These are phyloP conservation scores for Astrothelium macrocarpum DNA, from an alignment of 495 filamentous ascomycete species.

Conservation along the genomic window DNA sequence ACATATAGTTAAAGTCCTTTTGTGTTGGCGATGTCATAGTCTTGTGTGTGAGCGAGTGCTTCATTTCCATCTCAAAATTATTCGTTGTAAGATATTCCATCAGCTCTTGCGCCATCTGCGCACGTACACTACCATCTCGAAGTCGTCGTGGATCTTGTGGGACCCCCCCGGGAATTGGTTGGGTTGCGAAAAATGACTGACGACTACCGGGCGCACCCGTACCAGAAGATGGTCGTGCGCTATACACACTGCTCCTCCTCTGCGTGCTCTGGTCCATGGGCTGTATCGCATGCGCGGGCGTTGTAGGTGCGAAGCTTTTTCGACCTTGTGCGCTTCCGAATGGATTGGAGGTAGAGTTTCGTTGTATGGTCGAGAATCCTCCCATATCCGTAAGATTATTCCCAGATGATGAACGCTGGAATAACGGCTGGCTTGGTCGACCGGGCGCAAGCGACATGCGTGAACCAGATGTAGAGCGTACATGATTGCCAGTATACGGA, in stretches of 20 bases:
- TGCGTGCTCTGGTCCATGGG: constrained; percentile 42
- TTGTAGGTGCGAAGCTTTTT: constrained; percentile 60
- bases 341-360: constrained; percentile 62
- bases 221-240: constrained; percentile 50
- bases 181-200: constrained; percentile 87
- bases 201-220: constrained; percentile 50
- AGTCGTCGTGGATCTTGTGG: constrained; percentile 84
- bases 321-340: constrained; percentile 54
- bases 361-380: constrained; percentile 72
- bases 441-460: constrained; percentile 72
- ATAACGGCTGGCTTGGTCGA: constrained; percentile 74
- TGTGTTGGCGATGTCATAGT: constrained; percentile 87
- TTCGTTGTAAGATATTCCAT: constrained; percentile 82
- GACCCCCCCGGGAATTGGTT: constrained; percentile 64
- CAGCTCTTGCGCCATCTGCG: constrained; percentile 76
- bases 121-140: constrained; percentile 63
- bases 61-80: constrained; percentile 97
- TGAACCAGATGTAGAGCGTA: constrained; percentile 69
- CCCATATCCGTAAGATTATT: constrained; percentile 61
- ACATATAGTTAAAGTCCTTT: constrained; percentile 94
- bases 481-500: constrained; percentile 57
- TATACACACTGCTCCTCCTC: constrained; percentile 78
- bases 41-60: constrained; percentile 77
- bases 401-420: constrained; percentile 73
- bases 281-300: constrained; percentile 31